Base-by-base conservation (phyloP, 345 rosid genomes). In the Gossypium sturtianum region DNA sequence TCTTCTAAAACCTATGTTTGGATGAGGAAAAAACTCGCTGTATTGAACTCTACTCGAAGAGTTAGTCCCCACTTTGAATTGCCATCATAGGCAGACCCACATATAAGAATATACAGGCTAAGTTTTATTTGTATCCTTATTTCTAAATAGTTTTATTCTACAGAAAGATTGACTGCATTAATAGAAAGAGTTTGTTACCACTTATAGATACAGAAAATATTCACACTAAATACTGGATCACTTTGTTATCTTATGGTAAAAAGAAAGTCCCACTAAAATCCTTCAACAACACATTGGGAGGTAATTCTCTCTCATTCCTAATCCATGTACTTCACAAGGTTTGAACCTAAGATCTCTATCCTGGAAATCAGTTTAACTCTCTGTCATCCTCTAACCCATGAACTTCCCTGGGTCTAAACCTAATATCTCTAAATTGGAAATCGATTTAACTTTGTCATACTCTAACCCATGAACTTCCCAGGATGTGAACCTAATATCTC, bases 31-130 rank as follows among this genome's bases (percentile, higher is more conserved):
- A 23, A 20, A 23, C 22, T 23, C 8, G 1, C 15, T 7, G 1
- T 48, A 2, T 23, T 49, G 22, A 49, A 49, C 20, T 53, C 72
- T 68, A 10, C 13, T 48, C 5, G 12, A 16, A 66, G 54, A 45
- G 71, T 45, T 66, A 7, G 23, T 9, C 5, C 34, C 34, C n/a
- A 43, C 27, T 47, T 22, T 27, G 20, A 68, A 23, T 9, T 68
- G 72, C 72, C 22, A 68, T 48, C 72, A 68, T 47, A 49, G 22
- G 58, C 23, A 27, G 72, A 25, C 23, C 72, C 22, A 16, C 45
- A 25, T 25, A 51, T 9, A 49, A 23, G 58, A 16, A 49, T 51
- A 9, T 49, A 17, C 17, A 17, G 72, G 23, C 59, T 49, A 51
- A 45, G 9, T 9, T 25, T 27, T 49, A 22, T 69, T 27, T 27